phyloP scores from a whole-genome alignment of 2,329 filamentous ascomycete species.

The Coniochaeta ligniaria region DNA sequence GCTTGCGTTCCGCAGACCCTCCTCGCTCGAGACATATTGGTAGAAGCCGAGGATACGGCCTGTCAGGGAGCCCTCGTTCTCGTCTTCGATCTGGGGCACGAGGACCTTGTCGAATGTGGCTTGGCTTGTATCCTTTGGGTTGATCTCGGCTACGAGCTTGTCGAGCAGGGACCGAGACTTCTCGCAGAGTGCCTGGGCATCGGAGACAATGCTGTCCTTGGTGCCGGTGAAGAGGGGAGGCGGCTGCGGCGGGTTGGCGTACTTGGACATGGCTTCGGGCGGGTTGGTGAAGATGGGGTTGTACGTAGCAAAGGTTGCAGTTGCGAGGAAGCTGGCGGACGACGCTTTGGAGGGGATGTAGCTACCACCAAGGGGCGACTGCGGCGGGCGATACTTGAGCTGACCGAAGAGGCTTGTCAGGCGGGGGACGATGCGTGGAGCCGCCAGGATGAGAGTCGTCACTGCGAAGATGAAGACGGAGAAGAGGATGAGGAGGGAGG shows the following conservation, averaged over 20 bases:
- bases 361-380: conserved; percentile 18
- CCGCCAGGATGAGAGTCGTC: conserved; percentile 59
- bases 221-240: conserved; percentile 74
- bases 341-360: conserved; percentile 3
- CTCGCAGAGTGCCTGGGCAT: conserved; percentile 60
- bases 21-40: conserved; percentile 66
- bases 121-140: conserved; percentile 38
- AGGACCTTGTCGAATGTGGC: conserved; percentile 49
- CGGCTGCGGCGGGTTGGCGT: conserved; percentile 67
- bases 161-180: conserved; percentile 58
- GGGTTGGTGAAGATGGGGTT: conserved; percentile 34
- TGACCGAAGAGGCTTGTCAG: conserved; percentile 52
- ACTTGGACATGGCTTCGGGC: conserved; percentile 59
- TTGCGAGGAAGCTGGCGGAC: conserved; percentile 3
- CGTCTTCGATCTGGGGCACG: conserved; percentile 64
- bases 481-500: conserved; percentile 35
- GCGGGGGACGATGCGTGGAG: conserved; percentile 50
- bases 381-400: conserved; percentile 31
- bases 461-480: conserved; percentile 49
- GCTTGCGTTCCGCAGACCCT: conserved; percentile 64
- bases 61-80: conserved; percentile 55
- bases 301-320: conserved; percentile 18
- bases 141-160: conserved; percentile 56
- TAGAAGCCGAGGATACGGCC: conserved; percentile 70
- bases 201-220: conserved; percentile 57